Evolutionary conservation across 2,329 filamentous ascomycete species (phyloP).

Genomic region (Aspergillus luchuensis): DNA sequence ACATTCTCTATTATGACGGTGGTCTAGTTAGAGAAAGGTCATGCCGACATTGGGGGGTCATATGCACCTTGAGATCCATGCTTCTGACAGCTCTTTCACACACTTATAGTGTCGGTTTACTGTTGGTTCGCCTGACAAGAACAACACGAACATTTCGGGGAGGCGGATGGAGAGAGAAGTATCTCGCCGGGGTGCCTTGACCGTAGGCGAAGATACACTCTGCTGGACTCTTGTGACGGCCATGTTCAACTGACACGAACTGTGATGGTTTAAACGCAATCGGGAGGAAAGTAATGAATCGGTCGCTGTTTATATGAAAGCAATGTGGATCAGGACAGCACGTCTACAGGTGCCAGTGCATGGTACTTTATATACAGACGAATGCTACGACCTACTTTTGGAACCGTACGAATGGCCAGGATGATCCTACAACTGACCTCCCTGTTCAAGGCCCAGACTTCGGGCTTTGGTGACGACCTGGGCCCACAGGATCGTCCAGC

Average conservation of each 20-base stretch:
- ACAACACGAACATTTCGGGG: slow-evolving; percentile 34
- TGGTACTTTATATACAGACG: background rate
- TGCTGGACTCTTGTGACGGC: slow-evolving; percentile 5
- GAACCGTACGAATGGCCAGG: background rate
- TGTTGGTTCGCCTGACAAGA: slow-evolving; percentile 26
- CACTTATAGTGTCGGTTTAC: slow-evolving; percentile 28
- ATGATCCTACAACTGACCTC: background rate
- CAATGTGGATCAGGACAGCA: background rate
- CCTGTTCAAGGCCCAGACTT: background rate
- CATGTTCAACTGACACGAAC: slow-evolving; percentile 1
- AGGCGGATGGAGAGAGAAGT: slow-evolving; percentile 17
- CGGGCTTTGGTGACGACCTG: background rate
- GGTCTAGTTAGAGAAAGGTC: background rate
- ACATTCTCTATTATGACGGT: slow-evolving; percentile 16
- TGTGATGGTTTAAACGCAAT: background rate
- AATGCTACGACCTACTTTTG: background rate
- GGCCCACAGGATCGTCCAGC: background rate
- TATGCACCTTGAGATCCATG: slow-evolving; percentile 26
- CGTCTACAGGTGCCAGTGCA: background rate
- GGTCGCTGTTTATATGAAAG: background rate
- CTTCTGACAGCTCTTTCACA: slow-evolving; percentile 28
- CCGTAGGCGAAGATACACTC: background rate
- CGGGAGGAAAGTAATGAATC: no score
- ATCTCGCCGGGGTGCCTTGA: background rate
- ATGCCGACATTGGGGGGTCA: background rate